phyloP scores from a whole-genome alignment of 1,139 yeast genomes.

The Geotrichum restrictum region DNA sequence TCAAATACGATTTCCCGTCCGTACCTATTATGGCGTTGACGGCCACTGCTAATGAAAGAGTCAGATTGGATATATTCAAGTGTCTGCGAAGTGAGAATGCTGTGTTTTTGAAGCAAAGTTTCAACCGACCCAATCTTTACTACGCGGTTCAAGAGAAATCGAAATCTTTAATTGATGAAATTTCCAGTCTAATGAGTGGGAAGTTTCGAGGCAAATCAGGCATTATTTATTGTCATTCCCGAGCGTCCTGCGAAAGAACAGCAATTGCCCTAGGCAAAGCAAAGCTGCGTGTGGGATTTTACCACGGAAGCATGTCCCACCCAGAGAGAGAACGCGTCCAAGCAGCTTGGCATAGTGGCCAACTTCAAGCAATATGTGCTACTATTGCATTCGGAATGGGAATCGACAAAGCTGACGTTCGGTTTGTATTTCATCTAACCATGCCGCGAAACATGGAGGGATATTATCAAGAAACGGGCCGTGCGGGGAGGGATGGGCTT shows the following conservation, averaged over 20 bases:
- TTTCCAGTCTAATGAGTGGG: constrained; percentile 52
- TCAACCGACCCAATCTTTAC: constrained; percentile 79
- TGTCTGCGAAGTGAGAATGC: constrained; percentile 44
- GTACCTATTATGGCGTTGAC: constrained; percentile 95
- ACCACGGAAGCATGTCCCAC: constrained; percentile 91
- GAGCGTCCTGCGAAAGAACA: constrained; percentile 80
- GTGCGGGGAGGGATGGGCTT: constrained; percentile 95
- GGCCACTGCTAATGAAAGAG: constrained; percentile 95
- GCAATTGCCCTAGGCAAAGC: constrained; percentile 54
- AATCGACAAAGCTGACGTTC: constrained; percentile 90
- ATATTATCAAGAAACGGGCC: constrained; percentile 96
- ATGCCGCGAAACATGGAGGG: constrained; percentile 91
- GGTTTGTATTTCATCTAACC: constrained; percentile 86
- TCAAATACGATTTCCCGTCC: constrained; percentile 68
- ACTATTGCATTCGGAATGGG: constrained; percentile 99
- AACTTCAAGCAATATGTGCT: constrained; percentile 79
- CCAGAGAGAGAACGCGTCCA: constrained; percentile 71
- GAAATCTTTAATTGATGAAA: constrained; percentile 53
- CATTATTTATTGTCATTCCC: constrained; percentile 89
- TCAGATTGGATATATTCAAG: constrained; percentile 67
- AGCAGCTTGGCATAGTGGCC: constrained; percentile 72
- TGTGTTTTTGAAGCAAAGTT: constrained; percentile 61
- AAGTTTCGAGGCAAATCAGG: constrained; percentile 67
- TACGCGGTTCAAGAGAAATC: constrained; percentile 72
- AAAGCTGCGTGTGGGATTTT: constrained; percentile 68